These are phyloP conservation scores for Plasmodium yoelii DNA, from an alignment of 169 alveolate species.

Conservation along the genomic window DNA sequence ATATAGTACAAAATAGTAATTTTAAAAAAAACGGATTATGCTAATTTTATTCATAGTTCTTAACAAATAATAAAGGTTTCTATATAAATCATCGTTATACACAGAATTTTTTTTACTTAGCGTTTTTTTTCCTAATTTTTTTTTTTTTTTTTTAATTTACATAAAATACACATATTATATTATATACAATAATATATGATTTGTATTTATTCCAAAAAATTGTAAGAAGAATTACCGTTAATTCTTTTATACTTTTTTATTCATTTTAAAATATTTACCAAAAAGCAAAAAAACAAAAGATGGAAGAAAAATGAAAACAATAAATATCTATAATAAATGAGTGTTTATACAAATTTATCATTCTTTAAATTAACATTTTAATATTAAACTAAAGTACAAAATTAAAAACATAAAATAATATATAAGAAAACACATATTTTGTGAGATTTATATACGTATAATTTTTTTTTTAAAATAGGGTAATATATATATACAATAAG, in stretches of 20 bases:
- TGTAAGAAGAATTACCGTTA: conserved; percentile 14
- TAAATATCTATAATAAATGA: conserved; percentile 18
- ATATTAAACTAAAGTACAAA: conserved; percentile 26
- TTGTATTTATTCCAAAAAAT: conserved; percentile 25
- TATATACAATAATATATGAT: not conserved
- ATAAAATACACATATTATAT: too few species aligned
- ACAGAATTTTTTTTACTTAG: too few species aligned
- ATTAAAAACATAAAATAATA: conserved; percentile 2
- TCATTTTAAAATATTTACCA: conserved; percentile 19
- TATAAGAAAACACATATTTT: not conserved
- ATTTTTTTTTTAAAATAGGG: conserved; percentile 14
- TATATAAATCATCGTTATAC: too few species aligned
- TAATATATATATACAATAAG: conserved; percentile 48
- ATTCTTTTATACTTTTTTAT: not conserved
- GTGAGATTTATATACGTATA: conserved; percentile 16
- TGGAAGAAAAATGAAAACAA: conserved; percentile 15
- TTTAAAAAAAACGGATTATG: too few species aligned
- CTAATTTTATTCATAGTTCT: too few species aligned
- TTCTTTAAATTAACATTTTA: conserved; percentile 33
- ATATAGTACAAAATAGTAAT: too few species aligned
- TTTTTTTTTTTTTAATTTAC: too few species aligned
- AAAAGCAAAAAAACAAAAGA: conserved; percentile 9
- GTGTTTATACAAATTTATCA: conserved; percentile 4
- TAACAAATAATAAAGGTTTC: too few species aligned
- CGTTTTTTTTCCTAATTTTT: too few species aligned